Percentiles rank a stretch among this genome's conserved stretches.
These are phyloP conservation scores for Arabidopsis lyrata DNA, from an alignment of 441 rosid species.

Conservation along the genomic window DNA sequence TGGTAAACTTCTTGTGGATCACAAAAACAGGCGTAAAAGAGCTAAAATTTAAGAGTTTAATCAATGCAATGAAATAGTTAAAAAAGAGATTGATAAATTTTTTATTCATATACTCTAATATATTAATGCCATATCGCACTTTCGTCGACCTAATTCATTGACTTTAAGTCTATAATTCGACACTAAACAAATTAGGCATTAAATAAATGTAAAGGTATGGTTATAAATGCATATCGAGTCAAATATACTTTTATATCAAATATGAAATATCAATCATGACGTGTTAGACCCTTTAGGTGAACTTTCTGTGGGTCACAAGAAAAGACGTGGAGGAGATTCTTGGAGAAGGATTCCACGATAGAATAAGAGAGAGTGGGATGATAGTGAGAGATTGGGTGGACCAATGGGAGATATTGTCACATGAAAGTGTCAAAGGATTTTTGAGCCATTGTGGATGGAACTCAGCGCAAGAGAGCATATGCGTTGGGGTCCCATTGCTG, in stretches of 20 bases:
- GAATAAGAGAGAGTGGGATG: slow-evolving; percentile 53
- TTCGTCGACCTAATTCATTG: not conserved
- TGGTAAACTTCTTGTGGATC: too few species aligned
- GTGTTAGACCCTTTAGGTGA: not conserved
- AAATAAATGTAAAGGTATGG: not conserved
- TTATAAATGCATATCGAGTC: not conserved
- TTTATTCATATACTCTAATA: too few species aligned
- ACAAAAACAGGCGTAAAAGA: too few species aligned
- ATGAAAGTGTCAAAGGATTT: slow-evolving; percentile 63
- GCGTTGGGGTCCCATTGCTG: slow-evolving; percentile 68
- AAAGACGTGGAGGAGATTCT: slow-evolving; percentile 43
- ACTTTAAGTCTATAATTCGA: not conserved
- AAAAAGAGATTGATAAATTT: too few species aligned
- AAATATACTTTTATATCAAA: not conserved
- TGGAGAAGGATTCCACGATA: slow-evolving; percentile 53
- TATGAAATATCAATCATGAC: not conserved
- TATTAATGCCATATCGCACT: not conserved
- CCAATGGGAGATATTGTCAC: slow-evolving; percentile 64
- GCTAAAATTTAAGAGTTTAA: too few species aligned
- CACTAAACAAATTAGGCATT: not conserved
- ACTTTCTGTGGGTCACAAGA: slow-evolving; percentile 63
- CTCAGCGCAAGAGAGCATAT: slow-evolving; percentile 68
- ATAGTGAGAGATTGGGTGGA: slow-evolving; percentile 80
- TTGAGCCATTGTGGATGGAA: slow-evolving; percentile 92
- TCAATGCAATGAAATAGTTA: too few species aligned